Base-by-base conservation (phyloP, 768 basidiomycete species). In the Hirschioporus abietinus region DNA sequence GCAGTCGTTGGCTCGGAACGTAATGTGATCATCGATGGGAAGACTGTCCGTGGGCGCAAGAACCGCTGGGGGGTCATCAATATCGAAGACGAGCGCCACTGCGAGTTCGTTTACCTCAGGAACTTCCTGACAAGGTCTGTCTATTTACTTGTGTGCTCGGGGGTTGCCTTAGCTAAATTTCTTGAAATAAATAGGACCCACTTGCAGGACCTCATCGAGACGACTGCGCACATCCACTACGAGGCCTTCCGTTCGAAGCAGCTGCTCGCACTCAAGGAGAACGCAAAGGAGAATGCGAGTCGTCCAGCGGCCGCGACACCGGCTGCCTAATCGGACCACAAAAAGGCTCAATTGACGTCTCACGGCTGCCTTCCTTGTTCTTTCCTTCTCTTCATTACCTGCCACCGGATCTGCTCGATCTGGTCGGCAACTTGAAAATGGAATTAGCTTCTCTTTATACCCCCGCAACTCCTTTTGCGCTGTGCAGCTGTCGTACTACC, bases 161-260 rank as follows among this genome's bases (percentile, higher is more conserved):
- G 30, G 68, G n/a, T 65, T 61, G 42, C 27, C 57, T 62, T 60
- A 5, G 24, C 18, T 62, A 25, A 17, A 17, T n/a, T n/a, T 30
- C 27, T 42, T 42, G 34, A 63, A 36, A 35, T 9, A 20, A 59
- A 61, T 68, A 92, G 96, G 79, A 96, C 96, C 34, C 97, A 99
- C 80, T 78, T 99, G 74, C 96, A 99, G 78, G 96, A 99, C 75
- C 81, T 99, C 76, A 99, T 99, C 76, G 96, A 99, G 83, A 97
- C 96, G 66, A 99, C 97, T 10, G 95, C 97, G 12, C 93, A 96
- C 78, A 97, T 96, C 77, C 96, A 99, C 80, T 99, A 99, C 77
- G 96, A 99, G 82, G 95, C 96, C 9, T 99, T 99, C 94, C 89
- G 96, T 70, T 96, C 95, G 72, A 98, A 98, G 82, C 96, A 99